These are phyloP conservation scores for Trichomonas vaginalis DNA, from an alignment of 208 protist genomes.

Conservation along the genomic window DNA sequence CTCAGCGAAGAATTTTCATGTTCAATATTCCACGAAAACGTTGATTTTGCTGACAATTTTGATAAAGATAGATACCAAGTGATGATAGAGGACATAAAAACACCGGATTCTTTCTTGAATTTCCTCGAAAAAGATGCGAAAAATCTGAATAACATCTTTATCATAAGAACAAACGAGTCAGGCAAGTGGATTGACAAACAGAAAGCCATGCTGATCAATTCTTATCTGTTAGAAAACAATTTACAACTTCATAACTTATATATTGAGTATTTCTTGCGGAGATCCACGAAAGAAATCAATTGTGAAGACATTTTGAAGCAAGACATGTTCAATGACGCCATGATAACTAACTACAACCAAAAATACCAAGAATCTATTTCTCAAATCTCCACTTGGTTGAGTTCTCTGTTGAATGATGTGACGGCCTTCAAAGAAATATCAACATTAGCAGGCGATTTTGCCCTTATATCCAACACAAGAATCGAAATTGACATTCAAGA, in stretches of 20 bases:
- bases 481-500: not conserved
- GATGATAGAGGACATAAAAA: not conserved
- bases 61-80: too few species aligned
- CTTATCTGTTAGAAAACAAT: too few species aligned
- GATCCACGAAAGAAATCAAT: too few species aligned
- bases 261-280: too few species aligned
- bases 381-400: not conserved
- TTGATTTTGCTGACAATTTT: not conserved
- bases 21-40: not conserved
- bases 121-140: not conserved
- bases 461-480: not conserved
- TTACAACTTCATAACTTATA: too few species aligned
- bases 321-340: not conserved
- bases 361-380: not conserved
- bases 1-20: not conserved
- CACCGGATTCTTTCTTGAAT: not conserved
- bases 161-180: not conserved
- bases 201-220: not conserved
- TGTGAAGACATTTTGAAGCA: not conserved
- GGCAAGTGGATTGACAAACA: not conserved
- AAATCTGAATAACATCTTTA: not conserved
- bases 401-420: too few species aligned
- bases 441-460: too few species aligned
- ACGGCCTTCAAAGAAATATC: too few species aligned
- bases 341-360: not conserved